phyloP scores from a whole-genome alignment of 345 rosid genomes.

The Sisymbrium irio region DNA sequence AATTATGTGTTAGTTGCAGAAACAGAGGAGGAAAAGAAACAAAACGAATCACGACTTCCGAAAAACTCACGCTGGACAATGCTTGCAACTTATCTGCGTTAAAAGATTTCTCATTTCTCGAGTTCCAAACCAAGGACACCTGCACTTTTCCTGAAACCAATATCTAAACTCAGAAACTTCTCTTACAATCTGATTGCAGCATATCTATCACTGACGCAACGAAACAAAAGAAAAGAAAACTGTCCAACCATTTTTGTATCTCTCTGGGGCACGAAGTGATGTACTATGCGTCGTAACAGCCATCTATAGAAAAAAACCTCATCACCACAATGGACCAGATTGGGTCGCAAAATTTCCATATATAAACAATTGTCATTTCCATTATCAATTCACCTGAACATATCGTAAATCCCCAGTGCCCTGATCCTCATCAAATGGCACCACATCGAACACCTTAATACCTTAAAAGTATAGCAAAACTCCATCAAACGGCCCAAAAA shows the following conservation, averaged over 20 bases:
- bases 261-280: constrained; percentile 66
- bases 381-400: constrained; percentile 64
- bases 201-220: neutral
- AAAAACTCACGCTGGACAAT: constrained; percentile 65
- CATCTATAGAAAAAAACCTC: constrained; percentile 53
- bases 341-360: neutral
- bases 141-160: constrained; percentile 73
- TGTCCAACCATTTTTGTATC: constrained; percentile 71
- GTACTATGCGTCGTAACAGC: constrained; percentile 87
- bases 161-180: neutral
- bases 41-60: neutral
- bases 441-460: constrained; percentile 56
- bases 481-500: neutral
- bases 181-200: neutral
- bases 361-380: neutral
- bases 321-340: constrained; percentile 23
- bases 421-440: constrained; percentile 79
- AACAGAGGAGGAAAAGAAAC: neutral
- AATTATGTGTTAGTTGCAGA: neutral
- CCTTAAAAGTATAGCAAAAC: constrained; percentile 39
- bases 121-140: constrained; percentile 88
- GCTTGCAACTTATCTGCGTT: constrained; percentile 63
- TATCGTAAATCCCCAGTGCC: constrained; percentile 86
- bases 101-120: constrained; percentile 78
- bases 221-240: constrained; percentile 13